Conservation (phyloP, 345 rosid species). For the Carallia brachiata region DNA sequence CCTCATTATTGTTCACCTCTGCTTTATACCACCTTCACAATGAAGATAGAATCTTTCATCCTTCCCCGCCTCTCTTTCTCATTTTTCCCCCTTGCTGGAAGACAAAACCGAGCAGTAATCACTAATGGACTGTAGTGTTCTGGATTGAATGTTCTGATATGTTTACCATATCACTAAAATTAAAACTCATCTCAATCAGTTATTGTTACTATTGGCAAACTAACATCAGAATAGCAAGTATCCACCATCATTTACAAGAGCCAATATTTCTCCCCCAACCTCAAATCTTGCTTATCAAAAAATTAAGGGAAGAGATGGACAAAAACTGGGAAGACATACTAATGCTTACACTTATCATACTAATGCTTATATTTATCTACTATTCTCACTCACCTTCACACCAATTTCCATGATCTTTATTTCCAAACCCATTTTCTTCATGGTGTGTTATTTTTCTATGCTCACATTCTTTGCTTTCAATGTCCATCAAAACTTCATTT, state of each 20-base stretch:
- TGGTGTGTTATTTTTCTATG: neutral
- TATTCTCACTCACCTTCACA: neutral
- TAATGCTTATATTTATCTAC: neutral
- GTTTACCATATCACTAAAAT: neutral
- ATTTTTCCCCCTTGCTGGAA: too few relatives aligned
- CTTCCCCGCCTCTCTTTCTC: too few relatives aligned
- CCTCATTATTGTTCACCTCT: slow-evolving; percentile 8
- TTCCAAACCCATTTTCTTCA: neutral
- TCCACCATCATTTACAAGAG: neutral
- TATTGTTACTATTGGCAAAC: neutral
- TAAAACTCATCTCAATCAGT: neutral
- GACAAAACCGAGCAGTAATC: neutral
- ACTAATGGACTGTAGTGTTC: neutral
- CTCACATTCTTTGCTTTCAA: too few relatives aligned
- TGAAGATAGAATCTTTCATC: slow-evolving; percentile 1
- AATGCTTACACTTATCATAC: neutral
- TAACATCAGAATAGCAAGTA: neutral
- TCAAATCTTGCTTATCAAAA: neutral
- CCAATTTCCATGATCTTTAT: too few relatives aligned
- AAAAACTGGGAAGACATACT: neutral
- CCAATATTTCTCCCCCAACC: neutral
- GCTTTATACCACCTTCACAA: slow-evolving; percentile 21
- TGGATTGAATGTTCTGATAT: slow-evolving; percentile 4
- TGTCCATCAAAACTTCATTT: neutral
- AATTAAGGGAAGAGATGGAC: neutral